Percentiles rank a stretch among this genome's conserved stretches.
These are phyloP conservation scores for Pascua sp. DNA, from an alignment of 1,284 basidiomycete genomes.

Conservation along the genomic window DNA sequence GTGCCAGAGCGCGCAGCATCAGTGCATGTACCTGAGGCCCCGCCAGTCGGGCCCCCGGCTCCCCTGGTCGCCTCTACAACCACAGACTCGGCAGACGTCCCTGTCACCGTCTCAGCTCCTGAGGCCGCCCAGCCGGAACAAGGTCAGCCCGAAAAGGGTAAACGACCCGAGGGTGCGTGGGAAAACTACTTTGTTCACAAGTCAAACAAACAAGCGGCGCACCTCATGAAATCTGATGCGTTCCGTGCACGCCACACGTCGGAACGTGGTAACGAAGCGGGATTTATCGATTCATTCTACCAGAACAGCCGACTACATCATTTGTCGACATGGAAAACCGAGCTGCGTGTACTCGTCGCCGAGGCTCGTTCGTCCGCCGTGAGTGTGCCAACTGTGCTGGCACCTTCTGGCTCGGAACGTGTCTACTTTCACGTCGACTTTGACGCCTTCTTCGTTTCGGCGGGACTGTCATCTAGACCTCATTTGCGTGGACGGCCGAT, in stretches of 20 bases:
- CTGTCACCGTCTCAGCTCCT: neutral
- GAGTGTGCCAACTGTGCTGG: slow-evolving; percentile 13
- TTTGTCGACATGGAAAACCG: slow-evolving; percentile 87
- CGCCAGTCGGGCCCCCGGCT: neutral
- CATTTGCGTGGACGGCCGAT: slow-evolving; percentile 79
- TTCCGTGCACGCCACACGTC: slow-evolving; percentile 89
- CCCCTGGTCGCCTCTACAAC: neutral
- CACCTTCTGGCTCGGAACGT: slow-evolving; percentile 49
- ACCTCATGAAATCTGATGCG: slow-evolving; percentile 70
- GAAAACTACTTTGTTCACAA: slow-evolving; percentile 54
- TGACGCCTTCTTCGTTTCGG: slow-evolving; percentile 94
- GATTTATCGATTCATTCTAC: slow-evolving; percentile 87
- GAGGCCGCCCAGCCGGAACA: slow-evolving; percentile 53
- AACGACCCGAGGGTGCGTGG: slow-evolving; percentile 29
- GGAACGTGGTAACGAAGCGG: slow-evolving; percentile 59
- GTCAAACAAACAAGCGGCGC: slow-evolving; percentile 64
- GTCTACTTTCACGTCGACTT: slow-evolving; percentile 94
- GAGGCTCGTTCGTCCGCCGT: slow-evolving; percentile 58
- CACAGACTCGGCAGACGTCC: neutral
- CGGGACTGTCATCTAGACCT: slow-evolving; percentile 72
- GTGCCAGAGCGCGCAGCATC: no score
- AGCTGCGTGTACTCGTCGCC: slow-evolving; percentile 74
- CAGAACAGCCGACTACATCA: slow-evolving; percentile 89
- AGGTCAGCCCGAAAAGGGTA: slow-evolving; percentile 25
- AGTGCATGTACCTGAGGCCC: no score